Evolutionary conservation across 139 green algal species (phyloP), one percentile per base, ranked within the genome.

Genomic region (Coelastrella sp.): DNA sequence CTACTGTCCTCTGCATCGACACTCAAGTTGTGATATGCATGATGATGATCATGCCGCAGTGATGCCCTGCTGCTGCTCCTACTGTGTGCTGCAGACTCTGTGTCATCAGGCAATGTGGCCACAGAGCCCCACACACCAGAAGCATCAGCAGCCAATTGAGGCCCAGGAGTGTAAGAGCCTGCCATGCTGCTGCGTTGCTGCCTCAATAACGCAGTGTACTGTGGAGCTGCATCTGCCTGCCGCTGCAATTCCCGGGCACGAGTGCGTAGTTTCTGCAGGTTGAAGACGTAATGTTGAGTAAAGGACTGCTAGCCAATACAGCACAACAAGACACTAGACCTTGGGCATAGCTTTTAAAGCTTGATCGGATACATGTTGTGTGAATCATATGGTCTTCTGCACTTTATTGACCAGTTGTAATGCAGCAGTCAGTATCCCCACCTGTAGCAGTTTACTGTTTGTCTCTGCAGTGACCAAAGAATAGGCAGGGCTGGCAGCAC

Each of bases 31-130:
- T 38, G 30, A 21, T 38, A 17, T 2, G 19, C 27, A 17, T 41
- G 8, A 2, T 27, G 27, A 23, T n/a, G 1, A 9, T 41, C 32
- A 23, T 8, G 9, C 5, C 40, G 27, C 43, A 41, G 9, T 71
- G 62, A 43, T 71, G 62, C 62, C 32, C n/a, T 71, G 62, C 62
- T 71, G 19, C 62, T 79, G 40, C 43, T 79, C 17, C 43, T 79
- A 35, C 43, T 79, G 69, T 51, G 57, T 34, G 11, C 32, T 0
- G 11, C 37, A 59, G 9, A 7, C 35, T n/a, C 60, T 34, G 7
- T 79, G 35, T 51, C 62, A 71, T n/a, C 62, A 45, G 27, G 62
- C 11, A 41, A 9, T 43, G 62, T 71, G 62, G 19, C 30, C 62
- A 41, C 62, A 25, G 62, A 38, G 15, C 32, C 62, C 53, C 53